Evolutionary conservation across 2,329 filamentous ascomycete genomes (phyloP), one percentile per base, ranked within the genome.

Genomic region (Xylariomycetidae sp.): DNA sequence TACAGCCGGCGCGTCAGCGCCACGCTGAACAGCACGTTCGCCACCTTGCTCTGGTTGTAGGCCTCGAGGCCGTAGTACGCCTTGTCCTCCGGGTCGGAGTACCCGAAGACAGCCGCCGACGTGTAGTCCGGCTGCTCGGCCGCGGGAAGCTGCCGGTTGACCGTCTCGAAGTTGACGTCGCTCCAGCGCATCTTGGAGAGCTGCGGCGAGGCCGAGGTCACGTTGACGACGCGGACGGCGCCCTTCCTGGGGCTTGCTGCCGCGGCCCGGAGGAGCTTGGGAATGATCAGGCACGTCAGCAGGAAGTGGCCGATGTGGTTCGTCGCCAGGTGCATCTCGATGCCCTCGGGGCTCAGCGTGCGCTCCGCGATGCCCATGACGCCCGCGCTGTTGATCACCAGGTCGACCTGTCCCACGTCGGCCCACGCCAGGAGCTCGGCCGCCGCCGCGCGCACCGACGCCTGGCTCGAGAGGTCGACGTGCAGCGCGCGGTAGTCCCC

Each of bases 301-400:
- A 72, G 53, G 30, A 65, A 72, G 44, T 69, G 69, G 0, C 60
- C 62, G 5, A 72, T 31, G 32, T 72, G 62, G 31, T 69, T 70
- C 3, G 59, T 61, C 0, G 57, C 63, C 30, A 72, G 63, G 36
- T 68, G 64, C 33, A 52, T 49, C 50, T 70, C 67, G 30, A 63
- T 53, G 1, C 66, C 67, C 4, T 69, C 64, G 4, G 50, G 41
- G 7, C 54, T 60, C n/a, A 57, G 40, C 3, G 48, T 52, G 25
- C 57, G 57, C 4, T 59, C 51, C 9, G 40, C 41, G n/a, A 57
- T 16, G 1, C 47, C 58, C 57, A 65, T 66, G 19, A 69, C 45
- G 10, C 57, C 67, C 0, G 68, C 68, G 32, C 65, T 71, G 40
- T 67, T 67, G 33, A 72, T 49, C 2, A 72, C 33, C 17, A 70